phyloP scores from a whole-genome alignment of 2,329 filamentous ascomycete genomes.

The Fusarium succisae region DNA sequence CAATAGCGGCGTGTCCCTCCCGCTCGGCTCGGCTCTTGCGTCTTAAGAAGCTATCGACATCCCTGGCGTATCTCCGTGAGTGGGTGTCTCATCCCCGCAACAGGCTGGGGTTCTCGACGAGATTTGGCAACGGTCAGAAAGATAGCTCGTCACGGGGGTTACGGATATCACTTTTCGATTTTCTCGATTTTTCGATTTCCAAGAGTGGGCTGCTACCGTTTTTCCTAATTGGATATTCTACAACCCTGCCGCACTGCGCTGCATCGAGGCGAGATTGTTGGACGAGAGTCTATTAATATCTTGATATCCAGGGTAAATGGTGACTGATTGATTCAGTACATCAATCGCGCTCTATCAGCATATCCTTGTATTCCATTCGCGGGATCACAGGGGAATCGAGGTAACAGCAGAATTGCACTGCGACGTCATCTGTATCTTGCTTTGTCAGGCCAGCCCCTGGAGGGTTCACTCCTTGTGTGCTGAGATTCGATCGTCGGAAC shows the following conservation, averaged over 20 bases:
- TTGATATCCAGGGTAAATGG: conserved; percentile 3
- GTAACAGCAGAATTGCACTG: conserved; percentile 16
- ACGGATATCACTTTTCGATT: conserved; percentile 32
- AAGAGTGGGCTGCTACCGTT: conserved; percentile 12
- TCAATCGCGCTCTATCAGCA: neutral
- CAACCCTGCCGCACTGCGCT: conserved; percentile 16
- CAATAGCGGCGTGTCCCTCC: conserved; percentile 39
- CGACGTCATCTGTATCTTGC: conserved; percentile 33
- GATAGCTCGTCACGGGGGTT: conserved; percentile 24
- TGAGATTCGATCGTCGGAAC: conserved; percentile 26
- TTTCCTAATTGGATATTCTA: conserved; percentile 20
- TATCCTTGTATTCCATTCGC: conserved; percentile 11
- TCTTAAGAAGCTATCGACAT: conserved; percentile 29
- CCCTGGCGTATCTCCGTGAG: conserved; percentile 21
- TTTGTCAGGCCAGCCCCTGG: conserved; percentile 33
- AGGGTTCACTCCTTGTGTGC: conserved; percentile 23
- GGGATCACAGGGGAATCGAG: conserved; percentile 22
- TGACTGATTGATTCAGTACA: conserved; percentile 21
- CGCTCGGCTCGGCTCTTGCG: conserved; percentile 38
- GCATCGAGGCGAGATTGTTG: conserved; percentile 5
- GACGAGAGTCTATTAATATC: conserved; percentile 28
- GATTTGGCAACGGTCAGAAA: conserved; percentile 23
- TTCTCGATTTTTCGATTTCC: conserved; percentile 29
- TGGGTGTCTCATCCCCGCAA: conserved; percentile 30
- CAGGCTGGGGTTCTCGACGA: conserved; percentile 19